These are phyloP conservation scores for Blastocystis sp. DNA, from an alignment of 352 stramenopile species.

Conservation along the genomic window DNA sequence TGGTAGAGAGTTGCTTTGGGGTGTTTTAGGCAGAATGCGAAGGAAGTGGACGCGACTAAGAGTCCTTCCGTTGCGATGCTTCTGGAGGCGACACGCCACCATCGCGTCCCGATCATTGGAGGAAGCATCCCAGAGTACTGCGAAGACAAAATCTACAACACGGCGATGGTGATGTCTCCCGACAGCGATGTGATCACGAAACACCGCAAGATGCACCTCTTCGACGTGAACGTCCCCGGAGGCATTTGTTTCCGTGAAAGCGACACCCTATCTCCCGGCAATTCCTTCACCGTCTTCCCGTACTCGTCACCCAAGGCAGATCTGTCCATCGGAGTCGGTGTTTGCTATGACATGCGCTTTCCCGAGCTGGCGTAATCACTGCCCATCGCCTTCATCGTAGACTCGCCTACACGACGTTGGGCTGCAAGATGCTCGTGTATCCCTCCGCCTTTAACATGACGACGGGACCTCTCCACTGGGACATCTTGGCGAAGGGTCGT, in stretches of 20 bases:
- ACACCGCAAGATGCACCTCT: slow-evolving; percentile 74
- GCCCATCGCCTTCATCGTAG: background rate
- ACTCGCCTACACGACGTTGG: slow-evolving; percentile 70
- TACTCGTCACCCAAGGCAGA: slow-evolving; percentile 67
- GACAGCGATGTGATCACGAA: slow-evolving; percentile 20
- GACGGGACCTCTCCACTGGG: slow-evolving; percentile 92
- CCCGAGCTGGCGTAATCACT: slow-evolving; percentile 83
- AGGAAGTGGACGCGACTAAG: slow-evolving; percentile 54
- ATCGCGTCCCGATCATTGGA: slow-evolving; percentile 56
- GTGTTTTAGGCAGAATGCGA: background rate
- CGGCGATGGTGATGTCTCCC: slow-evolving; percentile 60
- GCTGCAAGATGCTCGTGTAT: slow-evolving; percentile 72
- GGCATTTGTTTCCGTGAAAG: slow-evolving; percentile 98
- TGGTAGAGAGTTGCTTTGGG: slow-evolving; percentile 49
- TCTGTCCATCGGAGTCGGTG: slow-evolving; percentile 85
- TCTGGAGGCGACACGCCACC: slow-evolving; percentile 71
- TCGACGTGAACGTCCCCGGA: slow-evolving; percentile 97
- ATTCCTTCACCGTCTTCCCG: slow-evolving; percentile 65
- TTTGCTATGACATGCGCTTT: slow-evolving; percentile 99
- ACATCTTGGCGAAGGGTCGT: slow-evolving; percentile 86
- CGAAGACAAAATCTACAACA: slow-evolving; percentile 58
- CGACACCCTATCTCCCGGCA: slow-evolving; percentile 86
- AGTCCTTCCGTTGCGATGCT: slow-evolving; percentile 63
- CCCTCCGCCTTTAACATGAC: slow-evolving; percentile 83
- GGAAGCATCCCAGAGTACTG: slow-evolving; percentile 25